A percentile compares a stretch with the other conserved stretches of the same genome.
These are phyloP conservation scores for Poa pratensis DNA, from an alignment of 176 grass and related monocot species.

Conservation along the genomic window DNA sequence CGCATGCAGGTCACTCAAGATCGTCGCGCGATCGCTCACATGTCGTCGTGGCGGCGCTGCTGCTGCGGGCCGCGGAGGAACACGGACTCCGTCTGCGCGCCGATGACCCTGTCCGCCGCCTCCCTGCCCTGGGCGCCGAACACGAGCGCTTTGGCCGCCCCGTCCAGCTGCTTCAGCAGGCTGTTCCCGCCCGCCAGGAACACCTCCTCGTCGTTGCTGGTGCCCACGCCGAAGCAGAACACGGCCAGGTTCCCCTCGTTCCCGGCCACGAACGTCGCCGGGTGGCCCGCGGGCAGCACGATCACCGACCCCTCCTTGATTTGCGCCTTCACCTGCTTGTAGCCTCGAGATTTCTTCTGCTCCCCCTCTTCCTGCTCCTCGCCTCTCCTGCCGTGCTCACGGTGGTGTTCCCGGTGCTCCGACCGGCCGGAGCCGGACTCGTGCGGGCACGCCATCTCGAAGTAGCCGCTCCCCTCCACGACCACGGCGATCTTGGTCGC, in stretches of 20 bases:
- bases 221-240: conserved; percentile 52
- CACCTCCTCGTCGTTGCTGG: conserved; percentile 44
- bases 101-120: conserved; percentile 60
- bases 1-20: not conserved
- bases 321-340: conserved; percentile 40
- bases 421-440: conserved; percentile 3
- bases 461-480: conserved; percentile 51
- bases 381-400: conserved; percentile 29
- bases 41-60: not conserved
- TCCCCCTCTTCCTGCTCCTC: not conserved
- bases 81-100: conserved; percentile 56
- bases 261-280: conserved; percentile 51
- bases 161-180: conserved; percentile 58
- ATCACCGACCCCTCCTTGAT: conserved; percentile 47
- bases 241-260: conserved; percentile 47
- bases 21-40: not conserved
- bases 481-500: conserved; percentile 60
- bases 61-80: conserved; percentile 54
- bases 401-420: not conserved
- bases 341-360: conserved; percentile 22
- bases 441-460: conserved; percentile 84
- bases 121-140: conserved; percentile 31
- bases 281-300: conserved; percentile 58
- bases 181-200: conserved; percentile 63
- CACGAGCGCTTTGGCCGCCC: conserved; percentile 14